Conservation (phyloP, 306 rosid species). For the Argentina anserina region DNA sequence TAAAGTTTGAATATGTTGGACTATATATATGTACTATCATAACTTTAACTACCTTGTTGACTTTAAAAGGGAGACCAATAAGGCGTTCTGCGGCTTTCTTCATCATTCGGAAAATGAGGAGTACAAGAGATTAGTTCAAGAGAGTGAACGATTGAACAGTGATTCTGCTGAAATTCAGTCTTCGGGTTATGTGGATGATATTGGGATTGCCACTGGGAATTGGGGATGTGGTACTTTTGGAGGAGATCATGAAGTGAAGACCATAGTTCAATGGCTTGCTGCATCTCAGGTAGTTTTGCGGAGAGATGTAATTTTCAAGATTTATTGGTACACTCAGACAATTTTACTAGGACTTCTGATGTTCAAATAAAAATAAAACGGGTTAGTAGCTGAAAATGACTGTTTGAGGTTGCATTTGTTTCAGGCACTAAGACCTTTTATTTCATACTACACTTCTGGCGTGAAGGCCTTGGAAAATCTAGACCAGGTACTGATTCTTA, state of each 20-base stretch:
- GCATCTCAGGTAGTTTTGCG: slow-evolving; percentile 73
- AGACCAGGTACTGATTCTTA: slow-evolving; percentile 53
- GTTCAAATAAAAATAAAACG: background rate
- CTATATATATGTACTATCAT: background rate
- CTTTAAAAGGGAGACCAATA: slow-evolving; percentile 75
- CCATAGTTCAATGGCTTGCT: slow-evolving; percentile 92
- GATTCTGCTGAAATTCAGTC: slow-evolving; percentile 28
- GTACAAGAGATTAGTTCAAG: slow-evolving; percentile 34
- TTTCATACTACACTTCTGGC: slow-evolving; percentile 65
- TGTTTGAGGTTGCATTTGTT: slow-evolving; percentile 18
- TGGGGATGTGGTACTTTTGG: slow-evolving; percentile 99
- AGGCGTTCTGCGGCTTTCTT: slow-evolving; percentile 88
- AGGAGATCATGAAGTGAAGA: slow-evolving; percentile 89
- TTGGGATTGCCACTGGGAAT: slow-evolving; percentile 89
- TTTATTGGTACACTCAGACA: background rate
- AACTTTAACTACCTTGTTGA: slow-evolving; percentile 27
- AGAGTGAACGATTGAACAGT: slow-evolving; percentile 26
- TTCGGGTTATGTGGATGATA: slow-evolving; percentile 26
- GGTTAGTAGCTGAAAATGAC: background rate
- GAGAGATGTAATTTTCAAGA: background rate
- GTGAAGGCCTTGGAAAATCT: slow-evolving; percentile 46
- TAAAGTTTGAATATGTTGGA: background rate
- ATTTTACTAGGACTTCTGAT: too few species aligned
- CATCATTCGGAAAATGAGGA: slow-evolving; percentile 39
- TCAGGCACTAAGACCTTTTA: slow-evolving; percentile 86